Percentiles rank a stretch among this genome's conserved stretches.
Evolutionary conservation across 192 early-diverging fungal genomes (phyloP).

Genomic region (Backusella macrospora): DNA sequence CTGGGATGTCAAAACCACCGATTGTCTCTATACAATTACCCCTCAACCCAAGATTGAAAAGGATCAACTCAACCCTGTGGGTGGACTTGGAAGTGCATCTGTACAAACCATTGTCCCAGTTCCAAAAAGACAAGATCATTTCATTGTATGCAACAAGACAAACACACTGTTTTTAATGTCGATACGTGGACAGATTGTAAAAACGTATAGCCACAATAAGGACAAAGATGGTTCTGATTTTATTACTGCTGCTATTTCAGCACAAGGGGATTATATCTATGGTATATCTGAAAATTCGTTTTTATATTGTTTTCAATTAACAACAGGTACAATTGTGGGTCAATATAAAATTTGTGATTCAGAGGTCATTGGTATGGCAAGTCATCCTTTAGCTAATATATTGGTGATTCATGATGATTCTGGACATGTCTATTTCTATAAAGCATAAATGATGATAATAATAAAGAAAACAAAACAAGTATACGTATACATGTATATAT

Average conservation of each 20-base stretch:
- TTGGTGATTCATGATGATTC: constrained; percentile 67
- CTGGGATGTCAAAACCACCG: constrained; percentile 84
- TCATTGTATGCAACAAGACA: constrained; percentile 82
- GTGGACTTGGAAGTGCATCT: constrained; percentile 55
- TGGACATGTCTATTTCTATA: constrained; percentile 66
- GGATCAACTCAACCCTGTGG: constrained; percentile 32
- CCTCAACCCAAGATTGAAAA: constrained; percentile 51
- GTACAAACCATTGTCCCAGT: constrained; percentile 63
- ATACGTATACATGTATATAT: neutral
- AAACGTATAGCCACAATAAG: constrained; percentile 52
- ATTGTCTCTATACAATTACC: constrained; percentile 64
- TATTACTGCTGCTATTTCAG: constrained; percentile 60
- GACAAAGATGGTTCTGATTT: constrained; percentile 52
- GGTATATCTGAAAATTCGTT: constrained; percentile 70
- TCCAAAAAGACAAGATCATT: constrained; percentile 65
- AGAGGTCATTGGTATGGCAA: constrained; percentile 76
- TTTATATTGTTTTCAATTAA: constrained; percentile 70
- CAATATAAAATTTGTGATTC: constrained; percentile 55
- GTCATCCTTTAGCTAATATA: constrained; percentile 88
- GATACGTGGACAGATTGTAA: constrained; percentile 60
- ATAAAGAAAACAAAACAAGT: neutral
- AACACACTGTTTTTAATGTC: constrained; percentile 72
- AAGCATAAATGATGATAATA: constrained; percentile 43
- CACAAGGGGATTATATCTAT: constrained; percentile 85
- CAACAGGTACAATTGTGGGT: constrained; percentile 56